A percentile compares a stretch with the other conserved stretches of the same genome.
Evolutionary conservation across 2,329 filamentous ascomycete genomes (phyloP).

Genomic region (Aureobasidium pullulans): DNA sequence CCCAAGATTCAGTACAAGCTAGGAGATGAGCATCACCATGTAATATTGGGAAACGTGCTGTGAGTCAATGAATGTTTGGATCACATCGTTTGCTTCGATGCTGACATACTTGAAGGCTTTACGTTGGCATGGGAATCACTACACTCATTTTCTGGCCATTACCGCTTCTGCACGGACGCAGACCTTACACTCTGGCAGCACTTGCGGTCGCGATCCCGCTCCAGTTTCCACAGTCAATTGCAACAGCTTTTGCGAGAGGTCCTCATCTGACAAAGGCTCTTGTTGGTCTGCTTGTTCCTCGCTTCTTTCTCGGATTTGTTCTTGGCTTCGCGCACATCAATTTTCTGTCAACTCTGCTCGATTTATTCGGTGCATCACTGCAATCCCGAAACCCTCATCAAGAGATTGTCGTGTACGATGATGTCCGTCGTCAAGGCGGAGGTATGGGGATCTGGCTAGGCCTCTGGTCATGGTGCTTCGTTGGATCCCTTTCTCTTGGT

Average conservation of each 20-base stretch:
- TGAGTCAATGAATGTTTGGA: conserved; percentile 21
- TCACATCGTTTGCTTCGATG: neutral
- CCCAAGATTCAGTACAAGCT: conserved; percentile 74
- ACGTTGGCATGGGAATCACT: conserved; percentile 61
- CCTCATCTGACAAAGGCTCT: conserved; percentile 50
- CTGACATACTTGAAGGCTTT: conserved; percentile 40
- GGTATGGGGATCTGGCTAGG: conserved; percentile 76
- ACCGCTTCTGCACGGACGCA: conserved; percentile 66
- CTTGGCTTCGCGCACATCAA: conserved; percentile 75
- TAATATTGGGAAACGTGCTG: conserved; percentile 66
- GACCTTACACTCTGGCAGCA: conserved; percentile 65
- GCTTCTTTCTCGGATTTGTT: conserved; percentile 58
- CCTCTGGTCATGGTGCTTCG: conserved; percentile 70
- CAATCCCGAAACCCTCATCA: conserved; percentile 67
- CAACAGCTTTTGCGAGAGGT: conserved; percentile 51
- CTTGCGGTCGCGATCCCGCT: conserved; percentile 64
- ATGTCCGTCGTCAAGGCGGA: conserved; percentile 66
- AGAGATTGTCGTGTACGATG: conserved; percentile 59
- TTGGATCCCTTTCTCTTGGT: conserved; percentile 63
- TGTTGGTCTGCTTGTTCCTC: conserved; percentile 54
- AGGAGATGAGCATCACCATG: conserved; percentile 58
- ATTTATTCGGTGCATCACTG: conserved; percentile 69
- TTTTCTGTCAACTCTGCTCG: conserved; percentile 61
- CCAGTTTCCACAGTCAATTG: conserved; percentile 67
- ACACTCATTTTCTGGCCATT: conserved; percentile 68